Evolutionary conservation across 805 yeast species (phyloP).

Genomic region (Metschnikowia lachancei): DNA sequence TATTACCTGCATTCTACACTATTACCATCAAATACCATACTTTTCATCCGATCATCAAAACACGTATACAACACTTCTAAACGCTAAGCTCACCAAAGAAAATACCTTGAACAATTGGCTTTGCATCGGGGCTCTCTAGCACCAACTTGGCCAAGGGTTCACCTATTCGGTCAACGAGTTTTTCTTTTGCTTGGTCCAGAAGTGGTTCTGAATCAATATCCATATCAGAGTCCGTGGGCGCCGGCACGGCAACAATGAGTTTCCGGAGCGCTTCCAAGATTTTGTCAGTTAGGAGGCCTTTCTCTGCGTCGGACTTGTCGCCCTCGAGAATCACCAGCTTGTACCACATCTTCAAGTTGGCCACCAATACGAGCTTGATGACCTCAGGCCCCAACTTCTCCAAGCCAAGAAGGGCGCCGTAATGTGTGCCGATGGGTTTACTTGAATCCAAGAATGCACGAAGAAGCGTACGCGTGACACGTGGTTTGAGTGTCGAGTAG

Average conservation of each 20-base stretch:
- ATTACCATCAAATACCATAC: no score
- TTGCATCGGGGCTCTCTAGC: conserved; percentile 46
- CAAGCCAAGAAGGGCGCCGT: conserved; percentile 86
- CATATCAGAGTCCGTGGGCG: conserved; percentile 28
- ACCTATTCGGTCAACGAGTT: conserved; percentile 61
- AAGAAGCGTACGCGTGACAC: conserved; percentile 88
- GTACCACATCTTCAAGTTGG: conserved; percentile 82
- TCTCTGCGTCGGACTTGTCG: conserved; percentile 44
- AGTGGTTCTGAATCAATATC: conserved; percentile 33
- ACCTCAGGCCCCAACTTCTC: conserved; percentile 85
- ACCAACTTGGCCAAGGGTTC: conserved; percentile 51
- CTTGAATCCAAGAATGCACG: conserved; percentile 86
- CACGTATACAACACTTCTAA: neutral
- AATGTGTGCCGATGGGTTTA: conserved; percentile 84
- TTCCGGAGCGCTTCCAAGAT: conserved; percentile 55
- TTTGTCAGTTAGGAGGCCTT: conserved; percentile 43
- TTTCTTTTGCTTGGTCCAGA: conserved; percentile 34
- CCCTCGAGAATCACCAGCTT: conserved; percentile 49
- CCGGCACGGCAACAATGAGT: conserved; percentile 34
- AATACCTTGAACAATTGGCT: conserved; percentile 56
- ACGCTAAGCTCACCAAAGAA: conserved; percentile 61
- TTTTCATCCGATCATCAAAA: no score
- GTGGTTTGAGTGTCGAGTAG: conserved; percentile 84
- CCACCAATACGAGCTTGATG: conserved; percentile 75
- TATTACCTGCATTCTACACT: neutral